Base-by-base conservation (phyloP, 2,329 filamentous ascomycete species). In the Nectriaceae sp. region DNA sequence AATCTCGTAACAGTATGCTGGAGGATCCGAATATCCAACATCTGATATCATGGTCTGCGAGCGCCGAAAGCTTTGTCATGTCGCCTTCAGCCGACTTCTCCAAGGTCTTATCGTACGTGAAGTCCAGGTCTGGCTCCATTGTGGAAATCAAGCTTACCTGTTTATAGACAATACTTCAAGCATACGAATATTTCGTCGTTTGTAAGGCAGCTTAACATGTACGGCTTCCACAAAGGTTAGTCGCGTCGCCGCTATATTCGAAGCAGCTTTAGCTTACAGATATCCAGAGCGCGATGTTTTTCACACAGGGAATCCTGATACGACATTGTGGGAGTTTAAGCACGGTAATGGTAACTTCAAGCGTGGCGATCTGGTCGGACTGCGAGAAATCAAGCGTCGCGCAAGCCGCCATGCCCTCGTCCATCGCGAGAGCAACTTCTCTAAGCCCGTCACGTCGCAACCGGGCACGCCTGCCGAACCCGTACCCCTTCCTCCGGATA, bases 131-230 rank as follows among this genome's bases (percentile, higher is more conserved):
- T 29, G 6, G 13, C 6, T 6, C 24, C 24, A 29, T 13, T 29
- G n/a, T n/a, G n/a, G n/a, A n/a, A n/a, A n/a, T n/a, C n/a, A n/a
- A 6, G 24, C 24, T 29, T 29, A 59, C 21, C 21, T 37, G 20
- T 42, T n/a, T 5, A 29, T 62, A 96, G 93, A 46, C 91, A 96
- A 83, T 99, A 99, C 68, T 99, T 99, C 70, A 99, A 99, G 66
- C 94, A 99, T 69, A 99, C 93, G 60, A 99, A 99, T 66, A 96
- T 97, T 52, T 97, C 94, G 11, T 97, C 94, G 1, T 99, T 99
- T 69, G 94, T 99, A 42, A 85, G 94, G 41, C 94, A 99, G 73
- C 75, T 99, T 42, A 99, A 99, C 68, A 99, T 99, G 94, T 99
- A 99, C 62, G 94, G 94, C 5, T 99, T 99, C 70, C 94, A 99